Conservation (phyloP, 768 basidiomycete genomes). For the Pleurotus cornucopiae region DNA sequence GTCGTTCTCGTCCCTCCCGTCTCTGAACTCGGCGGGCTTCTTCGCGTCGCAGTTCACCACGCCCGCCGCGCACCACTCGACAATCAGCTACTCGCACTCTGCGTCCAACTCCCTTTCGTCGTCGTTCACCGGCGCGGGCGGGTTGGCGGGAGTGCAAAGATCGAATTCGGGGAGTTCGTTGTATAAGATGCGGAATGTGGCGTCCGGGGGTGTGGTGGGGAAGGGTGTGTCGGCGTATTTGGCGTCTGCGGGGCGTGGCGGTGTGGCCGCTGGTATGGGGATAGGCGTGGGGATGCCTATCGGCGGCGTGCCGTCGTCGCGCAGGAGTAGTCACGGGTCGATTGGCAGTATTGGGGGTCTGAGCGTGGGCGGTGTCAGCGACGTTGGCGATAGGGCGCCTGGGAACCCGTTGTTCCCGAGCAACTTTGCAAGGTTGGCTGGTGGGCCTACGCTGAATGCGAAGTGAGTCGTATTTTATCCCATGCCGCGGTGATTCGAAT, state of each 20-base stretch:
- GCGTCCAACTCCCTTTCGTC: background rate
- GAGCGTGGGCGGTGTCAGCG: background rate
- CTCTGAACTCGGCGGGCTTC: background rate
- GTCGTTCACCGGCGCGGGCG: background rate
- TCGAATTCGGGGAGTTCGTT: background rate
- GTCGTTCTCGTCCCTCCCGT: background rate
- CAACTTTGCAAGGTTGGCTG: conserved; percentile 66
- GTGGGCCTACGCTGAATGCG: conserved; percentile 60
- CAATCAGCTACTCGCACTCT: no score
- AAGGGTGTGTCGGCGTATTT: background rate
- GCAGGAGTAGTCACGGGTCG: conserved; percentile 21
- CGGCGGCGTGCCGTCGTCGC: conserved; percentile 18
- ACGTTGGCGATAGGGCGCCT: conserved; percentile 57
- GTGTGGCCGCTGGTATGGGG: background rate
- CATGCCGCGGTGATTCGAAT: no score
- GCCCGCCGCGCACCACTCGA: no score
- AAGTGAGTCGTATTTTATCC: conserved; percentile 23
- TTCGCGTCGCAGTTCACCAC: background rate
- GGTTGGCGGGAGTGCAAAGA: conserved; percentile 2
- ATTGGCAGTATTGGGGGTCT: conserved; percentile 4
- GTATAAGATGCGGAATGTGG: conserved; percentile 2
- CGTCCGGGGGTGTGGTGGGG: background rate
- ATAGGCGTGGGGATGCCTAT: background rate
- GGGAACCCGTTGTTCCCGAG: conserved; percentile 81
- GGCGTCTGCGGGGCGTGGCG: background rate